Evolutionary conservation across 495 filamentous ascomycete species (phyloP), one percentile per base, ranked within the genome.

Genomic region (Umbilicaria muhlenbergii): DNA sequence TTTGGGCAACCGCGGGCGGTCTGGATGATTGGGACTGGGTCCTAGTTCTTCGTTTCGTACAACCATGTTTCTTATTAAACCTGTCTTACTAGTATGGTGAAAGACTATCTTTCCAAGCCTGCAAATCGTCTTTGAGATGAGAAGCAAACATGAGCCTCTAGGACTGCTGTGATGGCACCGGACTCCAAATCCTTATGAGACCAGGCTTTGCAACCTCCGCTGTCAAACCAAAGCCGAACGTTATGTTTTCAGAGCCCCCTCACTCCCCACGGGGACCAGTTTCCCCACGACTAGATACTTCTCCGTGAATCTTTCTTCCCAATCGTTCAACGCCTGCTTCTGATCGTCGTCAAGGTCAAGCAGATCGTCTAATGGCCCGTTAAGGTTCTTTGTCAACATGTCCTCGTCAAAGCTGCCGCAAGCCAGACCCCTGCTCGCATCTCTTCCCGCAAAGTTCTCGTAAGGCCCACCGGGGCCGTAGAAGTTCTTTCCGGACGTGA

Each of bases 211-310:
- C 24, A 28, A 28, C 24, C 24, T 5, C 24, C 6, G 24, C 24
- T 28, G 8, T 28, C 24, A 28, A 28, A 28, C 4, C 24, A 10
- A 8, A 28, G 24, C 24, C 24, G 24, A 14, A 10, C 17, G 17
- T 62, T 14, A 66, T 19, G 61, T 50, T 43, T 55, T 58, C 7
- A 60, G 55, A 16, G 67, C 74, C 42, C 79, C 73, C 18, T 70
- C 62, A 48, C 76, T 73, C 10, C 72, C 73, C 53, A 80, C 78
- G 5, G 80, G 41, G 67, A 96, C 86, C 55, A 98, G 60, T 65
- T 75, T 82, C n/a, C 91, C 91, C 14, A 98, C 86, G 10, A 96
- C 73, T 31, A 94, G 62, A 63, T 98, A 98, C 68, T 98, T 98
- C 62, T 88, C 86, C 31, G 63, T 61, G 66, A 98, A 98, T 47